Conservation (phyloP, 2,329 filamentous ascomycete species). For the Podosphaera fusca region DNA sequence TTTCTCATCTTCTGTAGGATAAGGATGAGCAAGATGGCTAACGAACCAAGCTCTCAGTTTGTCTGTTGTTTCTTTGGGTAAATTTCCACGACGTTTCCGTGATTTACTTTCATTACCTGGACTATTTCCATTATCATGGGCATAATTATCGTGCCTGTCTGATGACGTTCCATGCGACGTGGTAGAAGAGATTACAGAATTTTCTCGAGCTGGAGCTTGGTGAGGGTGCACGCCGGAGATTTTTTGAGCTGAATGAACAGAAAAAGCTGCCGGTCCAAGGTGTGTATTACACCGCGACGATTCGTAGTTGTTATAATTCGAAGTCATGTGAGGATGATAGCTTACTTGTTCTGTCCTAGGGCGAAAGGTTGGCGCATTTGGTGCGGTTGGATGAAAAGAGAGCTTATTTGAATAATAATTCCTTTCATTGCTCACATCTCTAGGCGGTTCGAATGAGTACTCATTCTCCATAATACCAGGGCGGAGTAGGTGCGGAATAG, state of each 20-base stretch:
- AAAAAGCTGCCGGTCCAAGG: neutral
- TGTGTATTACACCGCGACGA: neutral
- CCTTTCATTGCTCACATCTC: neutral
- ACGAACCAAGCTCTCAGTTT: slow-evolving; percentile 61
- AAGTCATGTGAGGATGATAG: neutral
- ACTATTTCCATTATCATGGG: neutral
- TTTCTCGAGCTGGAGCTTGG: neutral
- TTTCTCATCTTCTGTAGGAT: slow-evolving; percentile 75
- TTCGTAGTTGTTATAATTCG: neutral
- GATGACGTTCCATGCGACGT: neutral
- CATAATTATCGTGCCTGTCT: neutral
- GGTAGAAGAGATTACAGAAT: neutral
- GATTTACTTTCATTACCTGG: slow-evolving; percentile 7
- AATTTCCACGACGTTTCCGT: slow-evolving; percentile 51
- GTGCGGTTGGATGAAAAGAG: neutral
- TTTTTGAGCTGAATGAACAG: neutral
- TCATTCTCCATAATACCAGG: neutral
- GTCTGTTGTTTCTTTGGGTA: slow-evolving; percentile 77
- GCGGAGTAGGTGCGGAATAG: neutral
- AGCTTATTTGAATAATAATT: neutral
- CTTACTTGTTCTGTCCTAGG: neutral
- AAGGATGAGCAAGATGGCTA: slow-evolving; percentile 56
- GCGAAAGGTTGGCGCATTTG: neutral
- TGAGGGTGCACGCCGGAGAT: neutral
- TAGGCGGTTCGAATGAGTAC: neutral